A percentile compares a stretch with the other conserved stretches of the same genome.
phyloP scores from a whole-genome alignment of 768 basidiomycete genomes.

The Russula abietina region DNA sequence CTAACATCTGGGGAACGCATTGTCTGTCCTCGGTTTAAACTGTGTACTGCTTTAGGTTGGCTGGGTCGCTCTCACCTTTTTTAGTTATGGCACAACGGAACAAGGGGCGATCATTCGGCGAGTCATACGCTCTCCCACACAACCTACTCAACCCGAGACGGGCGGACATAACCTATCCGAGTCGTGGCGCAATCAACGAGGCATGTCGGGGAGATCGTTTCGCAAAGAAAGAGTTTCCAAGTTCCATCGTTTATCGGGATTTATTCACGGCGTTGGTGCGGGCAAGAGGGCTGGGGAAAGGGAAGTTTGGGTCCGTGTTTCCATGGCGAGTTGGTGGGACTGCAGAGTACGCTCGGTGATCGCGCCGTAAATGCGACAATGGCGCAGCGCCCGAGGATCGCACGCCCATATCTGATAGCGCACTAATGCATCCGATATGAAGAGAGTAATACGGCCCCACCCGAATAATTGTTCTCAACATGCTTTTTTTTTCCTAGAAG shows the following conservation, averaged over 20 bases:
- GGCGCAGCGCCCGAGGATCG: constrained; percentile 19
- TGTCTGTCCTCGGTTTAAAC: not conserved
- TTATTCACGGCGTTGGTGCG: constrained; percentile 16
- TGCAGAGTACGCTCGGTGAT: constrained; percentile 15
- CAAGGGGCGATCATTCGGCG: constrained; percentile 9
- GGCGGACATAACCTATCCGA: not conserved
- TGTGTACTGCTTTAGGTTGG: constrained; percentile 1
- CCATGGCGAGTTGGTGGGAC: constrained; percentile 19
- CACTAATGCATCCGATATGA: constrained; percentile 8
- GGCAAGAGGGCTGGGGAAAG: not conserved
- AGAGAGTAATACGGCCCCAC: constrained; percentile 8
- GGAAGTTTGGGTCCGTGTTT: constrained; percentile 11
- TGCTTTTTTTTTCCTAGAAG: too few species aligned
- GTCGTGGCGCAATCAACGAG: constrained; percentile 16
- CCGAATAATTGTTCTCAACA: not conserved
- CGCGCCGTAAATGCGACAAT: constrained; percentile 17
- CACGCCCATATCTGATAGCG: constrained; percentile 14
- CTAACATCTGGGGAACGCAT: constrained; percentile 15
- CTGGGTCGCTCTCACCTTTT: constrained; percentile 1
- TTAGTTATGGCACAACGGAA: constrained; percentile 12
- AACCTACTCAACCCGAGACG: not conserved
- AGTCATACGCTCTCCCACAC: not conserved
- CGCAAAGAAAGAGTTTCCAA: constrained; percentile 5
- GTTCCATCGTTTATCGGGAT: not conserved
- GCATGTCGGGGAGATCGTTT: constrained; percentile 6